These are phyloP conservation scores for Hypoxylon crocopeplum DNA, from an alignment of 495 filamentous ascomycete species.

Conservation along the genomic window DNA sequence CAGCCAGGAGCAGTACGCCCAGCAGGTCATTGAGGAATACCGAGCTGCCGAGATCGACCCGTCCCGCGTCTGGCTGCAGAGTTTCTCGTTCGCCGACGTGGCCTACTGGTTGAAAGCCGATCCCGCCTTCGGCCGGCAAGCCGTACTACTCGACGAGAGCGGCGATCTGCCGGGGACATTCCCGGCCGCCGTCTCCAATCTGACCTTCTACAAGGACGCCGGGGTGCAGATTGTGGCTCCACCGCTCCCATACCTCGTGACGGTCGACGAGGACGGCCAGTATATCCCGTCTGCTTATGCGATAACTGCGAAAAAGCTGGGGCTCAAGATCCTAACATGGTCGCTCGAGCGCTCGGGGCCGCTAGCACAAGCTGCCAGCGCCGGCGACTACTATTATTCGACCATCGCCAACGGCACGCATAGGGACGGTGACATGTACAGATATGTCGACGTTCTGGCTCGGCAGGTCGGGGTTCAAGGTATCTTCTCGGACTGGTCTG, in stretches of 20 bases:
- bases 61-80: constrained; percentile 65
- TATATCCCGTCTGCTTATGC: constrained; percentile 54
- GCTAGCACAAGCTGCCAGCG: constrained; percentile 50
- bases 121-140: constrained; percentile 62
- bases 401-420: constrained; percentile 57
- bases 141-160: constrained; percentile 64
- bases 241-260: constrained; percentile 51
- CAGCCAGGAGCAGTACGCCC: constrained; percentile 63
- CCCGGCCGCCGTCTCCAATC: constrained; percentile 52
- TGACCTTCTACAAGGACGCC: constrained; percentile 52
- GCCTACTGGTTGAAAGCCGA: constrained; percentile 67
- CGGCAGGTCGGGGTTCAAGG: constrained; percentile 61
- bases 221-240: constrained; percentile 55
- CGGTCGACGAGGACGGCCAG: constrained; percentile 41
- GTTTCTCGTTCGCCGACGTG: constrained; percentile 65
- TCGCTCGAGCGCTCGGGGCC: constrained; percentile 66
- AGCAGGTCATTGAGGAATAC: constrained; percentile 66
- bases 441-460: constrained; percentile 62
- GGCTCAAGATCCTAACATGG: constrained; percentile 66
- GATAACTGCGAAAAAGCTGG: constrained; percentile 56
- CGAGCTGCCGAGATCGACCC: constrained; percentile 57
- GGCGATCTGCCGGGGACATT: constrained; percentile 55
- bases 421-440: constrained; percentile 65
- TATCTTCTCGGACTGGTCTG: constrained; percentile 69
- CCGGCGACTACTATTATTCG: constrained; percentile 61